phyloP scores from a whole-genome alignment of 2,329 filamentous ascomycete genomes.

The Aspergillus flavus region DNA sequence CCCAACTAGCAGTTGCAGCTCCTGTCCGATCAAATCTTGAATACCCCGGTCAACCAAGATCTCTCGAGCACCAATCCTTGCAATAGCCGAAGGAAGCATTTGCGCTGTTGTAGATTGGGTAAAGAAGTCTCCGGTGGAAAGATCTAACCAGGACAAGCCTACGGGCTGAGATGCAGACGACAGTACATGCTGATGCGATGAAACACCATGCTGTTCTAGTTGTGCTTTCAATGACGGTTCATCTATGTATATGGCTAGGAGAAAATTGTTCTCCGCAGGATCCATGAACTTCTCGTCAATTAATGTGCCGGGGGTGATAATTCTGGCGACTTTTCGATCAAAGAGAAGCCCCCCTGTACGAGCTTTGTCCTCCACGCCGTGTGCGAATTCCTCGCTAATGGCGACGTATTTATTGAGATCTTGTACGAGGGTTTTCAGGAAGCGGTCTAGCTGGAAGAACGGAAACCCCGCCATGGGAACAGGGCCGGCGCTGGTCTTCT shows the following conservation, averaged over 20 bases:
- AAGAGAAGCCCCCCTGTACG: slow-evolving; percentile 80
- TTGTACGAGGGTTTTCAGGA: slow-evolving; percentile 88
- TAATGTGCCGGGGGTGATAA: slow-evolving; percentile 91
- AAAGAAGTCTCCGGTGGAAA: slow-evolving; percentile 93
- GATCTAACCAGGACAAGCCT: slow-evolving; percentile 89
- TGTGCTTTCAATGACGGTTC: slow-evolving; percentile 21
- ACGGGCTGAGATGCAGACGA: slow-evolving; percentile 51
- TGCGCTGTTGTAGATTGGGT: slow-evolving; percentile 74
- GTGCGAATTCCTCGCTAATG: slow-evolving; percentile 88
- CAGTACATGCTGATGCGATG: slow-evolving; percentile 31
- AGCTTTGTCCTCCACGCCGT: slow-evolving; percentile 68
- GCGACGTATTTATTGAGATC: slow-evolving; percentile 90
- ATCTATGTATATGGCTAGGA: slow-evolving; percentile 74
- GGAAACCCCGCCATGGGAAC: slow-evolving; percentile 96
- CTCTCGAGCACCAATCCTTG: slow-evolving; percentile 81
- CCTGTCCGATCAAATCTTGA: slow-evolving; percentile 60
- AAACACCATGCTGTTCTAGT: slow-evolving; percentile 23
- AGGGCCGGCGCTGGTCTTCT: slow-evolving; percentile 74
- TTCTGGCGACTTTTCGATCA: slow-evolving; percentile 79
- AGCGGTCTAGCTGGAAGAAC: slow-evolving; percentile 87
- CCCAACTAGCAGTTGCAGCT: slow-evolving; percentile 67
- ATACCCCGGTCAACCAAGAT: slow-evolving; percentile 73
- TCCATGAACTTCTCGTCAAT: slow-evolving; percentile 99
- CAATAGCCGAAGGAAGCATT: slow-evolving; percentile 76
- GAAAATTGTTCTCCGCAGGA: slow-evolving; percentile 88